Conservation (phyloP, 163 green algal genomes). For the Scenedesmus sp. region DNA sequence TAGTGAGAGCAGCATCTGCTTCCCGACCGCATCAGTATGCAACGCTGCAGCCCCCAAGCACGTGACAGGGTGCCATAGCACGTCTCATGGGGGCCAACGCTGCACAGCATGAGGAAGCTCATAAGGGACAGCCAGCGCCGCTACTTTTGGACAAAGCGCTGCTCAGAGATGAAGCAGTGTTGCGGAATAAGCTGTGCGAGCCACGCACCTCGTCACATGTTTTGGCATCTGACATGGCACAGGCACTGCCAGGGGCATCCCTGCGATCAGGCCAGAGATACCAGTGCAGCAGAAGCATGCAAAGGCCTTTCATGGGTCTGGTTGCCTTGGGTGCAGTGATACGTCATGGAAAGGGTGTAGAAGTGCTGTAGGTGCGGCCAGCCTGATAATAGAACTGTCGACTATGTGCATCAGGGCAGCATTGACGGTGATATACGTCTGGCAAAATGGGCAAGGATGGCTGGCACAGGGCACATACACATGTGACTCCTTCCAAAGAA, state of each 20-base stretch:
- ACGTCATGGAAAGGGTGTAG: background rate
- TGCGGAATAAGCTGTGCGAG: no score
- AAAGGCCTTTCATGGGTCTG: no score
- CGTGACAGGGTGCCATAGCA: no score
- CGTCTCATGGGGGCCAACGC: no score
- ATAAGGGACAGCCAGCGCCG: no score
- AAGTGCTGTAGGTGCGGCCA: background rate
- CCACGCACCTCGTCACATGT: constrained; percentile 7
- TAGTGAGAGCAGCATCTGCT: no score
- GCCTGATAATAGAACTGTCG: no score
- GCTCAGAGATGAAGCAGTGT: no score
- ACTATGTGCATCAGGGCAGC: background rate
- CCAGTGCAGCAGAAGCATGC: background rate
- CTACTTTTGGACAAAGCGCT: no score
- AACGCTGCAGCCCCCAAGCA: no score
- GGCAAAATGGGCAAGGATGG: background rate
- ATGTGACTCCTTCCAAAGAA: background rate
- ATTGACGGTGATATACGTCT: background rate
- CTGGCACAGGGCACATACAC: background rate
- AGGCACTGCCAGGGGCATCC: background rate
- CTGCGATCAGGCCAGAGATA: background rate
- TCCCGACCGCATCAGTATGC: no score
- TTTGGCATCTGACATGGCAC: background rate
- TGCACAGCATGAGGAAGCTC: no score
- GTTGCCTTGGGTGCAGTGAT: background rate